A percentile compares a stretch with the other conserved stretches of the same genome.
These are phyloP conservation scores for Aspergillus quadricinctus DNA, from an alignment of 2,329 filamentous ascomycete species.

Conservation along the genomic window DNA sequence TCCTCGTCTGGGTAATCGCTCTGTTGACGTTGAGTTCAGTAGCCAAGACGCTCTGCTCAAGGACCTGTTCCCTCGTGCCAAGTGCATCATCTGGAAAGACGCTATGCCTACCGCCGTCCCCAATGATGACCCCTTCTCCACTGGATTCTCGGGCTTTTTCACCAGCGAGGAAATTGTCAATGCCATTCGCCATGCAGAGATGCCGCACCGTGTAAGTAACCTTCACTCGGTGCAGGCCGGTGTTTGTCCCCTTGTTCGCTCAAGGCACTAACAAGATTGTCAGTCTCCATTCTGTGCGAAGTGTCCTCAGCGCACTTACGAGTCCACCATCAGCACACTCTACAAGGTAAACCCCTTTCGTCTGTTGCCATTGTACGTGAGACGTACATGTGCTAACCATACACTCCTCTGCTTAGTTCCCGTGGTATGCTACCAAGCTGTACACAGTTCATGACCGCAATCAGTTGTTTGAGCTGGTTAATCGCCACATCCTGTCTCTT, in stretches of 20 bases:
- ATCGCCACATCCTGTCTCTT: constrained; percentile 63
- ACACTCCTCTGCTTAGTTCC: constrained; percentile 37
- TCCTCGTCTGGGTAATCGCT: constrained; percentile 46
- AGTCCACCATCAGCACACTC: constrained; percentile 49
- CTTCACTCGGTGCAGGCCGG: neutral
- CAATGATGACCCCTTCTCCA: constrained; percentile 42
- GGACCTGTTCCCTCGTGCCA: constrained; percentile 50
- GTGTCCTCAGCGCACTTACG: constrained; percentile 51
- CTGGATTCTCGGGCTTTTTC: constrained; percentile 50
- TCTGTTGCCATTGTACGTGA: neutral
- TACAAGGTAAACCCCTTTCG: constrained; percentile 40
- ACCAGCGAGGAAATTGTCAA: constrained; percentile 48
- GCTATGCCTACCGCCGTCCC: constrained; percentile 30
- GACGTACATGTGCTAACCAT: neutral
- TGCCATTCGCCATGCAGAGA: constrained; percentile 45
- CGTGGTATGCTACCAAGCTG: constrained; percentile 44
- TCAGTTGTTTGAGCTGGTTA: constrained; percentile 39
- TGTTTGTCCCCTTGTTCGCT: neutral
- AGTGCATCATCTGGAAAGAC: constrained; percentile 45
- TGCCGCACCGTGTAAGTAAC: constrained; percentile 46
- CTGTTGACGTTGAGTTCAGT: constrained; percentile 44
- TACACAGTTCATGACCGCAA: constrained; percentile 48
- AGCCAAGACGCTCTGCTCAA: constrained; percentile 47
- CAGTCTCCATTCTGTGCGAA: constrained; percentile 45
- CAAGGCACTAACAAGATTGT: neutral